Conservation (phyloP, 2,329 filamentous ascomycete species). For the Septoria linicola region DNA sequence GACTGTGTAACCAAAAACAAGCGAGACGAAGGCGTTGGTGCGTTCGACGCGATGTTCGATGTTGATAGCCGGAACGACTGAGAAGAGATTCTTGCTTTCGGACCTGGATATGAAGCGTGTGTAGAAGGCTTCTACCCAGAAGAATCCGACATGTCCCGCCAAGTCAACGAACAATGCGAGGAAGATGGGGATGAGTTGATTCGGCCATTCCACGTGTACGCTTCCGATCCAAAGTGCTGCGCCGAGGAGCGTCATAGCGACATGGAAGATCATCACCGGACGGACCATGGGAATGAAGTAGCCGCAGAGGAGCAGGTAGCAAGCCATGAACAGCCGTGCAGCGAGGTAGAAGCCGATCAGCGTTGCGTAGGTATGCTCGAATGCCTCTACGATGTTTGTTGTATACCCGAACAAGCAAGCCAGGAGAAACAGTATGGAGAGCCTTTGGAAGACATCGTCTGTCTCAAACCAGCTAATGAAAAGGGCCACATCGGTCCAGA, state of each 20-base stretch:
- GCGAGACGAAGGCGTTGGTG: slow-evolving; percentile 62
- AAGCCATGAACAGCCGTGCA: slow-evolving; percentile 54
- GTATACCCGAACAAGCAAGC: slow-evolving; percentile 63
- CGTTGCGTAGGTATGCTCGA: slow-evolving; percentile 56
- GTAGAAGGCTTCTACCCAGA: slow-evolving; percentile 39
- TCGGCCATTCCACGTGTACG: slow-evolving; percentile 10
- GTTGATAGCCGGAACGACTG: slow-evolving; percentile 58
- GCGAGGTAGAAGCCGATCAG: slow-evolving; percentile 62
- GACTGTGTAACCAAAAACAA: slow-evolving; percentile 65
- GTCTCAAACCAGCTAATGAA: slow-evolving; percentile 60
- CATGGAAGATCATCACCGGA: slow-evolving; percentile 54
- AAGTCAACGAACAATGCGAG: slow-evolving; percentile 57
- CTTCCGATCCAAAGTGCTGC: slow-evolving; percentile 54
- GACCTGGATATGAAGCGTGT: not conserved
- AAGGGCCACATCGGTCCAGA: slow-evolving; percentile 61
- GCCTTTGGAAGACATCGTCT: slow-evolving; percentile 57
- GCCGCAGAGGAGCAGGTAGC: slow-evolving; percentile 51
- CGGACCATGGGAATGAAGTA: slow-evolving; percentile 58
- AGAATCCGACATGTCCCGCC: slow-evolving; percentile 47
- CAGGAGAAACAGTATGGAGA: slow-evolving; percentile 61
- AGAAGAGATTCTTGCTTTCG: slow-evolving; percentile 44
- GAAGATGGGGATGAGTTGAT: slow-evolving; percentile 57
- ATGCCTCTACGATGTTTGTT: slow-evolving; percentile 61
- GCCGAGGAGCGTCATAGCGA: slow-evolving; percentile 49
- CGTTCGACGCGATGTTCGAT: slow-evolving; percentile 67